Evolutionary conservation across 208 protist species (phyloP).

Genomic region (Trypanosoma theileri): DNA sequence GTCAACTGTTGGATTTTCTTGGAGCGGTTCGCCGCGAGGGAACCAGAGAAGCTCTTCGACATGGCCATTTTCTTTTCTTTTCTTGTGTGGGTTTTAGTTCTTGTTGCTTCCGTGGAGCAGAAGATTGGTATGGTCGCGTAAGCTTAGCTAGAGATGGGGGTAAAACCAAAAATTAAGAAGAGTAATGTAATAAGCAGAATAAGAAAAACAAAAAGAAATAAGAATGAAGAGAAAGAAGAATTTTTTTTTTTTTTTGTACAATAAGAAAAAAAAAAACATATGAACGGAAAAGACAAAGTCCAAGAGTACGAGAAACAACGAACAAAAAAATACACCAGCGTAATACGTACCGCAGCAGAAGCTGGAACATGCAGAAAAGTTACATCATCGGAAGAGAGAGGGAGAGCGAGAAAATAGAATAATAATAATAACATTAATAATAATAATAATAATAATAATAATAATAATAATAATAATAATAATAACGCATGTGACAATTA

Average conservation of each 20-base stretch:
- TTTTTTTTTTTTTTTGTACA: not conserved
- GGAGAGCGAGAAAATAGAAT: constrained; percentile 9
- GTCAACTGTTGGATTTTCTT: constrained; percentile 90
- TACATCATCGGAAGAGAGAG: not conserved
- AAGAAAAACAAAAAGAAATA: constrained; percentile 7
- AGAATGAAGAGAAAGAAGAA: not conserved
- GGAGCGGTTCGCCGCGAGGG: constrained; percentile 78
- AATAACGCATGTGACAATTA: not conserved
- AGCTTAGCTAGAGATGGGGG: constrained; percentile 22
- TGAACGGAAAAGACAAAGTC: constrained; percentile 7
- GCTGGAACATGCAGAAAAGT: not conserved
- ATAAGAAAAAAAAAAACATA: constrained; percentile 21
- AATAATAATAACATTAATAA: not conserved
- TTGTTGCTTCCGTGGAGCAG: constrained; percentile 24
- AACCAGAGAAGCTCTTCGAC: constrained; percentile 26
- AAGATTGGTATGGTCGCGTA: constrained; percentile 20
- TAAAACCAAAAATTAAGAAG: constrained; percentile 22
- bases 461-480: not conserved
- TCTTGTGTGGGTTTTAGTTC: not conserved
- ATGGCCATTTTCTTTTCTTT: constrained; percentile 25
- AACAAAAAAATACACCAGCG: not conserved
- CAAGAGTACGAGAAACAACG: not conserved
- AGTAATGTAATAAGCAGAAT: not conserved
- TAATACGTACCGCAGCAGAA: not conserved
- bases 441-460: not conserved